These are phyloP conservation scores for Flueggea neowawraea DNA, from an alignment of 441 rosid species.

Conservation along the genomic window DNA sequence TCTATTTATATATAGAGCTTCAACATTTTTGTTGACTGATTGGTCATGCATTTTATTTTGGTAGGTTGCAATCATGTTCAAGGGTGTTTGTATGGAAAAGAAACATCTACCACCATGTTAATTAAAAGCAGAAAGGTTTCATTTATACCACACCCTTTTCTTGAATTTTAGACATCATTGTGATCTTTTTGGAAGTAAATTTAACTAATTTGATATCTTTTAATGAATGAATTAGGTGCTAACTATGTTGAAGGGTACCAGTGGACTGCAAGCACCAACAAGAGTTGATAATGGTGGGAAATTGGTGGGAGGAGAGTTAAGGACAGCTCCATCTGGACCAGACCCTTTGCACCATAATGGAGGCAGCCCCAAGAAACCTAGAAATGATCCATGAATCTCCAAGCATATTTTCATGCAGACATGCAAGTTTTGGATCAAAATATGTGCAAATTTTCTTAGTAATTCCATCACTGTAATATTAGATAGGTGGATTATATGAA, in stretches of 20 bases:
- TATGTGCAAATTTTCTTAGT: too few species aligned
- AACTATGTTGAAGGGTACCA: too few species aligned
- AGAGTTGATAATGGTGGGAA: constrained; percentile 3
- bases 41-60: neutral
- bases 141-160: neutral
- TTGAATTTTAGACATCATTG: too few species aligned
- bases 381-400: neutral
- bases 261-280: constrained; percentile 1
- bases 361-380: constrained; percentile 52
- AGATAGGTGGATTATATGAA: too few species aligned
- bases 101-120: constrained; percentile 1
- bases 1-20: too few species aligned
- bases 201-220: too few species aligned
- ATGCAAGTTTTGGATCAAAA: too few species aligned
- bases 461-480: too few species aligned
- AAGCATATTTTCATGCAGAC: too few species aligned
- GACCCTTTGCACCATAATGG: constrained; percentile 79
- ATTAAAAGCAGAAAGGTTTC: constrained; percentile 40
- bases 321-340: constrained; percentile 68
- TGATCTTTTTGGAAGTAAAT: too few species aligned
- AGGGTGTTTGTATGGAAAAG: constrained; percentile 15
- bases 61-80: constrained; percentile 29
- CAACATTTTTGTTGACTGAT: too few species aligned
- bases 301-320: constrained; percentile 31
- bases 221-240: too few species aligned